Evolutionary conservation across 1,284 basidiomycete species (phyloP).

Genomic region (Farysia itapuensis): DNA sequence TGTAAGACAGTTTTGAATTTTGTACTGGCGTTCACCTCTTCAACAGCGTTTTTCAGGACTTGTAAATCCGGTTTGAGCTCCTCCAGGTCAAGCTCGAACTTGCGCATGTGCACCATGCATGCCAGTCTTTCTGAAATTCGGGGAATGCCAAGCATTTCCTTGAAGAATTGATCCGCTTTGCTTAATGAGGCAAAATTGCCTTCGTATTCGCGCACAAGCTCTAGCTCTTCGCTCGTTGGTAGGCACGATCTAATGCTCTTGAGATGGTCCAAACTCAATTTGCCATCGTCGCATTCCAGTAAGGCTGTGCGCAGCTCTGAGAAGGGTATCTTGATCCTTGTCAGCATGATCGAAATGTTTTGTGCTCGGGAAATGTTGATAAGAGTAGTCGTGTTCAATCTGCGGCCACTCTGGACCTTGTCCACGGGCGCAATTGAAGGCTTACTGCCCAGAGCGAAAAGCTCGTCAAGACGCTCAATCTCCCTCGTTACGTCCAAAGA

Average conservation of each 20-base stretch:
- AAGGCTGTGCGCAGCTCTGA: slow-evolving; percentile 39
- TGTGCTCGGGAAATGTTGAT: slow-evolving; percentile 41
- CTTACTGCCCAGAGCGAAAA: slow-evolving; percentile 69
- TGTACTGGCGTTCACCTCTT: slow-evolving; percentile 71
- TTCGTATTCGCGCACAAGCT: slow-evolving; percentile 45
- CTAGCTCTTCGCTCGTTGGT: slow-evolving; percentile 46
- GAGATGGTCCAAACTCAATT: slow-evolving; percentile 40
- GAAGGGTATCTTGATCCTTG: slow-evolving; percentile 48
- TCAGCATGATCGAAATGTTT: slow-evolving; percentile 43
- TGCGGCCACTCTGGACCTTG: slow-evolving; percentile 13
- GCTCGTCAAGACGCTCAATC: slow-evolving; percentile 65
- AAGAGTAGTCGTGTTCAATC: slow-evolving; percentile 34
- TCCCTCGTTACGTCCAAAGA: slow-evolving; percentile 63
- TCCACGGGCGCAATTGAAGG: slow-evolving; percentile 22
- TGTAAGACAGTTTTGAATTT: slow-evolving; percentile 72
- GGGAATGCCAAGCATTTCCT: slow-evolving; percentile 77
- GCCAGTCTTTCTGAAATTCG: slow-evolving; percentile 72
- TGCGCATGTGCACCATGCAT: slow-evolving; percentile 79
- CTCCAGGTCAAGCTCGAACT: slow-evolving; percentile 77
- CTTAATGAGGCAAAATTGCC: slow-evolving; percentile 36
- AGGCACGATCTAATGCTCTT: slow-evolving; percentile 43
- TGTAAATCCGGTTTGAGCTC: slow-evolving; percentile 81
- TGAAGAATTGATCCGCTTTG: slow-evolving; percentile 82
- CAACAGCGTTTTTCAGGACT: slow-evolving; percentile 72
- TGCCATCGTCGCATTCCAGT: slow-evolving; percentile 38